Evolutionary conservation across 129 eudicot genomes (phyloP).

Genomic region (Ambrosia trifida): DNA sequence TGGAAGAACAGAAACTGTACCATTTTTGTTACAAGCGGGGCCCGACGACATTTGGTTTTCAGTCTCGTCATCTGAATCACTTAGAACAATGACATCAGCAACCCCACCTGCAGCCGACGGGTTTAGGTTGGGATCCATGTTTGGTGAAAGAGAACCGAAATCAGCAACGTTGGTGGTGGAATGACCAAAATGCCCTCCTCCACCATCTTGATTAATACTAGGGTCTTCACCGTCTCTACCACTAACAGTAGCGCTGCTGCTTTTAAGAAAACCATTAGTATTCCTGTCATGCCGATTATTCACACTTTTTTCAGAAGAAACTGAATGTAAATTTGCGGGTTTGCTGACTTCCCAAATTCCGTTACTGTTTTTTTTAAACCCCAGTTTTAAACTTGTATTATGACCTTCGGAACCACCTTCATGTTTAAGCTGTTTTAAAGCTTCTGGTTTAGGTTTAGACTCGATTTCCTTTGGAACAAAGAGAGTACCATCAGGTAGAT

Average conservation of each 20-base stretch:
- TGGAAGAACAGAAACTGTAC: slow-evolving; percentile 38
- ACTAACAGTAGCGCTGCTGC: slow-evolving; percentile 82
- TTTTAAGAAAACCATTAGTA: slow-evolving; percentile 51
- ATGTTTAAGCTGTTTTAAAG: slow-evolving; percentile 53
- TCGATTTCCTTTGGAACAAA: slow-evolving; percentile 42
- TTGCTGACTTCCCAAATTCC: slow-evolving; percentile 80
- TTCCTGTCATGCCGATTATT: slow-evolving; percentile 27
- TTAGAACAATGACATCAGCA: slow-evolving; percentile 67
- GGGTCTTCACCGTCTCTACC: slow-evolving; percentile 77
- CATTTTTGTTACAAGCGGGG: not conserved
- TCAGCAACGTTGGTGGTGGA: slow-evolving; percentile 51
- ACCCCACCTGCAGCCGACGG: slow-evolving; percentile 40
- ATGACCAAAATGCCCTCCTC: slow-evolving; percentile 52
- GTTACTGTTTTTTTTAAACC: slow-evolving; percentile 69
- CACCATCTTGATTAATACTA: slow-evolving; percentile 73
- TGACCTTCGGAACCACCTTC: slow-evolving; percentile 67
- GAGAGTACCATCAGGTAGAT: slow-evolving; percentile 73
- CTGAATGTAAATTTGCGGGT: slow-evolving; percentile 39
- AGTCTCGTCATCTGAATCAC: slow-evolving; percentile 89
- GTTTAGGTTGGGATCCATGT: slow-evolving; percentile 25
- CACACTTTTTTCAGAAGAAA: slow-evolving; percentile 43
- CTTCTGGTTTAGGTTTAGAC: slow-evolving; percentile 55
- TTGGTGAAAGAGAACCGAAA: slow-evolving; percentile 59
- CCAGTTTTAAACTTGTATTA: slow-evolving; percentile 59
- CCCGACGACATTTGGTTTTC: slow-evolving; percentile 41